Conservation (phyloP, 257 asterid genomes). For the Solanum acaule region DNA sequence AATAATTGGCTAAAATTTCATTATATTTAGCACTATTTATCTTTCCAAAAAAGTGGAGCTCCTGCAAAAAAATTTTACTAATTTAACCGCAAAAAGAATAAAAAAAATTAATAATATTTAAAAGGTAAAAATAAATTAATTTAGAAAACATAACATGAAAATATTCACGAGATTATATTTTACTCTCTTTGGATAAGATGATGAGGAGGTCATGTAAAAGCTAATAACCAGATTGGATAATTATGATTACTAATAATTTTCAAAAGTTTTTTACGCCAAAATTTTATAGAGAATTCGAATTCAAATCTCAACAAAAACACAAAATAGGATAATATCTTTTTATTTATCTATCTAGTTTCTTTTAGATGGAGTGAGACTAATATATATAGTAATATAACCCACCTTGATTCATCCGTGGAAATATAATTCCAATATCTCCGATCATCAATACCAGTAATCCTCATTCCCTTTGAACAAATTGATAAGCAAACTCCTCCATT, state of each 20-base stretch:
- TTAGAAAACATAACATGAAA: neutral
- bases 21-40: no score
- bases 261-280: no score
- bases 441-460: slow-evolving; percentile 85
- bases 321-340: neutral
- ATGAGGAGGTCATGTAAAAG: neutral
- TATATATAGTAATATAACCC: neutral
- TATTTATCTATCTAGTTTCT: neutral
- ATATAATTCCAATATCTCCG: slow-evolving; percentile 88
- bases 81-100: no score
- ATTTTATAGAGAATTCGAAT: no score
- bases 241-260: no score
- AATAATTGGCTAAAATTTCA: neutral
- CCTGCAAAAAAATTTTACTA: neutral
- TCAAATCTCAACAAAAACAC: neutral
- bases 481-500: slow-evolving; percentile 70
- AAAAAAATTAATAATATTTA: no score
- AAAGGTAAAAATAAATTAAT: no score
- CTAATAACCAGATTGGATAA: neutral
- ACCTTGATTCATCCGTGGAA: slow-evolving; percentile 73
- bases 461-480: slow-evolving; percentile 63
- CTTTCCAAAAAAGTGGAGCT: neutral
- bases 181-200: neutral
- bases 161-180: neutral
- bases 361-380: neutral